Percentiles rank a stretch among this genome's conserved stretches.
phyloP scores from a whole-genome alignment of 1,139 yeast genomes.

The Sugiyamaella neomexicana region DNA sequence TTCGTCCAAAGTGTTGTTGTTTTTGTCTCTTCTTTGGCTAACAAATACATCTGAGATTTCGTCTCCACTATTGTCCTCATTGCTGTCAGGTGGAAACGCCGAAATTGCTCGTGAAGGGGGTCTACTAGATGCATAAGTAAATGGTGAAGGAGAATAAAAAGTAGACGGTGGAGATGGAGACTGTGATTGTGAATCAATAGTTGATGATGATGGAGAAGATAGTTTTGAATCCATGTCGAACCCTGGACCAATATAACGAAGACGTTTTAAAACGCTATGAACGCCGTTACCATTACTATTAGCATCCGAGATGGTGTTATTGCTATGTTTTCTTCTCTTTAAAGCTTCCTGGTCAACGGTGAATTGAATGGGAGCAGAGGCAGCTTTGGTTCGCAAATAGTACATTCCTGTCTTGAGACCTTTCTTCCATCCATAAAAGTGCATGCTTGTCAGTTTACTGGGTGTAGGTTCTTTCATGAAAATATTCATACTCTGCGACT shows the following conservation, averaged over 20 bases:
- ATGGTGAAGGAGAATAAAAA: slow-evolving; percentile 18
- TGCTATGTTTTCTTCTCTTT: slow-evolving; percentile 26
- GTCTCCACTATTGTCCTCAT: neutral
- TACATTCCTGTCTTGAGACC: slow-evolving; percentile 94
- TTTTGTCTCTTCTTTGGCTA: neutral
- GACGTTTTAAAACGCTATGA: neutral
- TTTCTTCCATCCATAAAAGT: slow-evolving; percentile 85
- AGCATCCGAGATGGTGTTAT: neutral
- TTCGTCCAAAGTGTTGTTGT: neutral
- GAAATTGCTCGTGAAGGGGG: slow-evolving; percentile 16
- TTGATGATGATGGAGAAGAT: slow-evolving; percentile 5
- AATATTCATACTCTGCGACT: slow-evolving; percentile 81
- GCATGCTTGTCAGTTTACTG: slow-evolving; percentile 84
- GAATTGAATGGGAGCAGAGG: slow-evolving; percentile 82
- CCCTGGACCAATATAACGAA: slow-evolving; percentile 11
- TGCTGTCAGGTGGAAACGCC: neutral
- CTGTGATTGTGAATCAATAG: neutral
- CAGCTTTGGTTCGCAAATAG: slow-evolving; percentile 85
- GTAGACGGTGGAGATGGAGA: slow-evolving; percentile 4
- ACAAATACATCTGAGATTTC: neutral
- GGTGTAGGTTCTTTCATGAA: slow-evolving; percentile 71
- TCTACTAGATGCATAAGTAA: slow-evolving; percentile 27
- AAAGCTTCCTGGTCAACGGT: slow-evolving; percentile 58
- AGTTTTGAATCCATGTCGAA: neutral
- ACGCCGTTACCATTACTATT: neutral